These are phyloP conservation scores for Komagataella pastoris DNA, from an alignment of 805 yeast genomes.

Conservation along the genomic window DNA sequence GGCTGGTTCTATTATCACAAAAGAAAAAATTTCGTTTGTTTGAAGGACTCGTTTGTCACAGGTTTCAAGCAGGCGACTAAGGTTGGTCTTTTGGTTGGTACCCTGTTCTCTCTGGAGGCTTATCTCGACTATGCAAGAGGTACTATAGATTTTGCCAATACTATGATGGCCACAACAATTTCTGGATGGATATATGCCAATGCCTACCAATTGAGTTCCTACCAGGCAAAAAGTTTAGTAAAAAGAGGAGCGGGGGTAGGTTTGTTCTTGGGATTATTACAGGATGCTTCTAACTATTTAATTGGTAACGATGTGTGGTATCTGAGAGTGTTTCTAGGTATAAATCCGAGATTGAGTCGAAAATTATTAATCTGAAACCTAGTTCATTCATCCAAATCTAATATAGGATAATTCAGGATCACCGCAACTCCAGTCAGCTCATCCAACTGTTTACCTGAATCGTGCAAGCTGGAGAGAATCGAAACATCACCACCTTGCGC, in stretches of 20 bases:
- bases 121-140: slow-evolving; percentile 39
- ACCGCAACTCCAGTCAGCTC: slow-evolving; percentile 89
- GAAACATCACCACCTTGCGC: slow-evolving; percentile 64
- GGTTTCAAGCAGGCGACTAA: slow-evolving; percentile 32
- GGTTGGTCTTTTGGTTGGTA: slow-evolving; percentile 28
- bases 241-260: slow-evolving; percentile 49
- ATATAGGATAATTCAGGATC: slow-evolving; percentile 69
- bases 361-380: slow-evolving; percentile 9
- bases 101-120: slow-evolving; percentile 51
- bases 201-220: slow-evolving; percentile 24
- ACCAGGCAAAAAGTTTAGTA: slow-evolving; percentile 28
- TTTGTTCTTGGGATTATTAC: slow-evolving; percentile 43
- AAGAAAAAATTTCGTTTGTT: slow-evolving; percentile 64
- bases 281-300: slow-evolving; percentile 44
- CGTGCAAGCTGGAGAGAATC: slow-evolving; percentile 76
- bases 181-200: slow-evolving; percentile 41
- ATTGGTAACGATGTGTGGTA: slow-evolving; percentile 65
- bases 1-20: slow-evolving; percentile 88
- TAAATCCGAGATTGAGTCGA: not conserved
- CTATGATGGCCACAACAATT: slow-evolving; percentile 41
- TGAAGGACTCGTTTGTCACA: slow-evolving; percentile 34
- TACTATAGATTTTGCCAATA: slow-evolving; percentile 45
- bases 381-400: slow-evolving; percentile 56
- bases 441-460: slow-evolving; percentile 79
- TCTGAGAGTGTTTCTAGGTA: slow-evolving; percentile 12